phyloP scores from a whole-genome alignment of 495 filamentous ascomycete genomes.

The Penicillium longicatenatum region DNA sequence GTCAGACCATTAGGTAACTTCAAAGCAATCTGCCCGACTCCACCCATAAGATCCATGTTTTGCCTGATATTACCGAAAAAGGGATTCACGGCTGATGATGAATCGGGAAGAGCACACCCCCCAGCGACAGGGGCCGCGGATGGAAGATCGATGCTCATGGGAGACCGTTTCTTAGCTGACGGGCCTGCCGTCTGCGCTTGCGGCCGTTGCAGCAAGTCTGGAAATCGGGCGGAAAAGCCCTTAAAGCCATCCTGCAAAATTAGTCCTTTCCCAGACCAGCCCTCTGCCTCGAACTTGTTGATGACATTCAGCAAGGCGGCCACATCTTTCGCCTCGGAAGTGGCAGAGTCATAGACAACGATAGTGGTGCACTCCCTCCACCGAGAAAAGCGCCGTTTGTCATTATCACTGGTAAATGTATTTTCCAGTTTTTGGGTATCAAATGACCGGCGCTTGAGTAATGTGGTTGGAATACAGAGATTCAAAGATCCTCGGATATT shows the following conservation, averaged over 20 bases:
- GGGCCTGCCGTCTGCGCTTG: slow-evolving; percentile 18
- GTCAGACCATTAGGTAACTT: slow-evolving; percentile 64
- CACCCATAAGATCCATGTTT: slow-evolving; percentile 93
- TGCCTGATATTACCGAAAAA: slow-evolving; percentile 97
- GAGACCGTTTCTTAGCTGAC: slow-evolving; percentile 45
- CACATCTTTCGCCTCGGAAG: slow-evolving; percentile 76
- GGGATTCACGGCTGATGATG: slow-evolving; percentile 70
- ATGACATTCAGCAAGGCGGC: slow-evolving; percentile 75
- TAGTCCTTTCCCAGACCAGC: slow-evolving; percentile 71
- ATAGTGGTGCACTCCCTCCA: slow-evolving; percentile 78
- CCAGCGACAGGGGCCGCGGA: slow-evolving; percentile 77
- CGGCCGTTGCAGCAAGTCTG: slow-evolving; percentile 41
- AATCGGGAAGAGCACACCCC: slow-evolving; percentile 79
- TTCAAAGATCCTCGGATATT: slow-evolving; percentile 80
- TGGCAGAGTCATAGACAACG: slow-evolving; percentile 82
- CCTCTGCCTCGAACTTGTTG: slow-evolving; percentile 87
- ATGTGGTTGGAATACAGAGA: slow-evolving; percentile 91
- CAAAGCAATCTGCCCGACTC: slow-evolving; percentile 87
- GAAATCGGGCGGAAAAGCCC: slow-evolving; percentile 53
- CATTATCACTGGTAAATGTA: slow-evolving; percentile 76
- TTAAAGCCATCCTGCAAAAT: slow-evolving; percentile 66
- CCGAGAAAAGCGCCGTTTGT: slow-evolving; percentile 70
- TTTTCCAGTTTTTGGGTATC: slow-evolving; percentile 86
- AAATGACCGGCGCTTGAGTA: slow-evolving; percentile 89
- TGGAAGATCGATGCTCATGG: slow-evolving; percentile 51